A percentile compares a stretch with the other conserved stretches of the same genome.
phyloP scores from a whole-genome alignment of 1,284 basidiomycete species.

The Moesziomyces antarcticus region DNA sequence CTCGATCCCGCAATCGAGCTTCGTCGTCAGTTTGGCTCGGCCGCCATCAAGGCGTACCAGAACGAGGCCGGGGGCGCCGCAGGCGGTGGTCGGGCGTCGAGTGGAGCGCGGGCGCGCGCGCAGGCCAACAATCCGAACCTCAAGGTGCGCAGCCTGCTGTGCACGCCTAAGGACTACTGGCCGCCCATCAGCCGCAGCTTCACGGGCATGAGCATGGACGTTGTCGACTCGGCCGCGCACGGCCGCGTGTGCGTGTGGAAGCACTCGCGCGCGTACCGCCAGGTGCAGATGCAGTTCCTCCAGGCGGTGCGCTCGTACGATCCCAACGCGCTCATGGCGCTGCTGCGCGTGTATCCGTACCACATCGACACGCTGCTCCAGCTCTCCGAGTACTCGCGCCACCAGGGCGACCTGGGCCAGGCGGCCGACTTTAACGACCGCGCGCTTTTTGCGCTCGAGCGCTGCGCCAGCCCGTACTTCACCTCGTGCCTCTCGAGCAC shows the following conservation, averaged over 20 bases:
- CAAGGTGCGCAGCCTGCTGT: constrained; percentile 55
- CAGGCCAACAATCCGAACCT: constrained; percentile 62
- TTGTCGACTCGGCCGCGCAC: constrained; percentile 28
- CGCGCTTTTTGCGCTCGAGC: constrained; percentile 64
- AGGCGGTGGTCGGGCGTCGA: constrained; percentile 18
- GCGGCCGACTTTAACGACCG: constrained; percentile 64
- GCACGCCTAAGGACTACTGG: constrained; percentile 62
- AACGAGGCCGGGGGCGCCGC: constrained; percentile 39
- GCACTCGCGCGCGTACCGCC: constrained; percentile 60
- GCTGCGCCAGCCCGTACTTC: constrained; percentile 57
- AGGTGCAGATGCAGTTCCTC: constrained; percentile 65
- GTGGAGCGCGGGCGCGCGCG: constrained; percentile 47
- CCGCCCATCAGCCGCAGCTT: constrained; percentile 61
- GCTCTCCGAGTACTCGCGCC: constrained; percentile 61
- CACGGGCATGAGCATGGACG: constrained; percentile 64
- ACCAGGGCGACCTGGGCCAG: constrained; percentile 66
- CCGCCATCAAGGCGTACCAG: constrained; percentile 65
- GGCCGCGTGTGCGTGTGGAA: constrained; percentile 59
- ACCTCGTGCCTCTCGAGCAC: constrained; percentile 54
- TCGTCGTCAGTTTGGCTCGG: constrained; percentile 63
- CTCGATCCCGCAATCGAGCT: constrained; percentile 64
- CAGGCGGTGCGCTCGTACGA: constrained; percentile 64
- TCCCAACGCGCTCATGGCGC: constrained; percentile 56
- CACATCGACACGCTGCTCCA: constrained; percentile 66
- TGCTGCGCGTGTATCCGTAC: constrained; percentile 63